These are phyloP conservation scores for Aspergillus thermomutatus DNA, from an alignment of 2,329 filamentous ascomycete species.

Conservation along the genomic window DNA sequence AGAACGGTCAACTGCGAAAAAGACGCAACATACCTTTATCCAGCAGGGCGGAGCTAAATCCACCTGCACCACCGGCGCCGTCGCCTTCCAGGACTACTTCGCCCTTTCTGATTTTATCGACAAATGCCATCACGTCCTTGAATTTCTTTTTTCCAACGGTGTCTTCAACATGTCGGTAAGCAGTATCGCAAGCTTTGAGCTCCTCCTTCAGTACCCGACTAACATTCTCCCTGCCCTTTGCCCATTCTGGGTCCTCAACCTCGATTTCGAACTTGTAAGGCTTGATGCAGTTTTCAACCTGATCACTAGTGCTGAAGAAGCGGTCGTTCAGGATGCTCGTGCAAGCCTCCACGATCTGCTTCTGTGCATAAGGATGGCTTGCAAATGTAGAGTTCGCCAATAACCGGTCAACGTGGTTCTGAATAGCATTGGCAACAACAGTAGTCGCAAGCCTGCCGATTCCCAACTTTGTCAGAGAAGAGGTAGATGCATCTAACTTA, in stretches of 20 bases:
- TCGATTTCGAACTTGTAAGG: constrained; percentile 98
- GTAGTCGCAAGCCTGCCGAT: constrained; percentile 90
- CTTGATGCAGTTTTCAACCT: constrained; percentile 98
- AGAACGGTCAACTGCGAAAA: neutral
- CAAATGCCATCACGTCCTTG: constrained; percentile 83
- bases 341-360: constrained; percentile 89
- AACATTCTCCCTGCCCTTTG: constrained; percentile 78
- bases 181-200: constrained; percentile 75
- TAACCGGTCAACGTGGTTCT: constrained; percentile 75
- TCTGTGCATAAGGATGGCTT: constrained; percentile 83
- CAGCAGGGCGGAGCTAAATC: constrained; percentile 86
- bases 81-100: constrained; percentile 83
- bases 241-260: constrained; percentile 86
- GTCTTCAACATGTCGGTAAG: constrained; percentile 71
- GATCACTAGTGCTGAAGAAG: constrained; percentile 95
- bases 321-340: constrained; percentile 87
- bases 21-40: constrained; percentile 62
- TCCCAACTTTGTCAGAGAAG: constrained; percentile 86
- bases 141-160: constrained; percentile 78
- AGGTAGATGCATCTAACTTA: constrained; percentile 88
- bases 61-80: constrained; percentile 78
- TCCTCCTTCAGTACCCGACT: constrained; percentile 80
- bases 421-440: constrained; percentile 83
- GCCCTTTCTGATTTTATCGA: constrained; percentile 84
- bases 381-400: constrained; percentile 80